phyloP scores from a whole-genome alignment of 768 basidiomycete species.

The Leucocoprinus sp. region DNA sequence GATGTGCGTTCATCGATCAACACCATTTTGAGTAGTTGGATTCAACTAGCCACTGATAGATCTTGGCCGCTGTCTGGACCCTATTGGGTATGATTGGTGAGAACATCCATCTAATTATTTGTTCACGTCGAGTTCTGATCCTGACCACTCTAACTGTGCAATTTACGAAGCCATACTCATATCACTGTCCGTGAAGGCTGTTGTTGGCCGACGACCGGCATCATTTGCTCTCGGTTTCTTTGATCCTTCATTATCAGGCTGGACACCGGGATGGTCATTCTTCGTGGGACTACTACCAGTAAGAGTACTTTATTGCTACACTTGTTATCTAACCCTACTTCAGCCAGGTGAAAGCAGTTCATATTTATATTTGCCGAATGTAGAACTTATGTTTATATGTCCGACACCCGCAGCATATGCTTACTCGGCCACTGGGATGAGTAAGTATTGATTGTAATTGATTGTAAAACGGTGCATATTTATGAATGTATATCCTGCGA shows the following conservation, averaged over 20 bases:
- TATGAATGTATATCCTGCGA: too few relatives aligned
- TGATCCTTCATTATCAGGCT: slow-evolving; percentile 55
- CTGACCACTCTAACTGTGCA: background rate
- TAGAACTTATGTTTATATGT: too few relatives aligned
- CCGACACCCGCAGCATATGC: too few relatives aligned
- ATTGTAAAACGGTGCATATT: too few relatives aligned
- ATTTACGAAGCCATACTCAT: slow-evolving; percentile 42
- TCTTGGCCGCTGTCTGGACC: slow-evolving; percentile 59
- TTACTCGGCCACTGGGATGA: too few relatives aligned
- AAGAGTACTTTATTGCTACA: too few relatives aligned
- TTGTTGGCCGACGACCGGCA: slow-evolving; percentile 43
- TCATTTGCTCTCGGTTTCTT: slow-evolving; percentile 52
- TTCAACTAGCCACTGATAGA: slow-evolving; percentile 23
- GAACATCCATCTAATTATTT: background rate
- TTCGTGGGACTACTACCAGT: too few relatives aligned
- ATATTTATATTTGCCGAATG: too few relatives aligned
- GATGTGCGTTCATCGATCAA: slow-evolving; percentile 29
- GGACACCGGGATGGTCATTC: slow-evolving; percentile 59
- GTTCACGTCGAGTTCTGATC: background rate
- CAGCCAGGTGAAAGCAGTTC: too few relatives aligned
- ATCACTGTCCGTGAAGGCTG: slow-evolving; percentile 48
- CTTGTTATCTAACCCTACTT: too few relatives aligned
- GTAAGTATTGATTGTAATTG: too few relatives aligned
- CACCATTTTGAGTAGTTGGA: background rate
- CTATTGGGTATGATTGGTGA: slow-evolving; percentile 45